Conservation (phyloP, 805 yeast species). For the Myxozyma kluyveri region DNA sequence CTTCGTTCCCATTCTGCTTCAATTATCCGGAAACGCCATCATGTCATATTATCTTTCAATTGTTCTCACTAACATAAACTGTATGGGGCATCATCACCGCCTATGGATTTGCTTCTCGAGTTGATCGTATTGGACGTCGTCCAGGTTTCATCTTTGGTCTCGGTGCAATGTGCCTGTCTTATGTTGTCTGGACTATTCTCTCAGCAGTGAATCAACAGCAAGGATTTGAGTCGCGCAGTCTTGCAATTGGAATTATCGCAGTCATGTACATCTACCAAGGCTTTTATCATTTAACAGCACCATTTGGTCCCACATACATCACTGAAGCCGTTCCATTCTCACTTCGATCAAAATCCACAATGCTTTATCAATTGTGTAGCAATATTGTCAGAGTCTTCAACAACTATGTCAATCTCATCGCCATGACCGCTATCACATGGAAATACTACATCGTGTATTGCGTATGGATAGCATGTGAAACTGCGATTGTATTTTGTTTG, state of each 20-base stretch:
- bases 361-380: constrained; percentile 23
- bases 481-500: constrained; percentile 35
- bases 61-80: constrained; percentile 51
- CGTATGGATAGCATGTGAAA: constrained; percentile 39
- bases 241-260: constrained; percentile 50
- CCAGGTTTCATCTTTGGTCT: constrained; percentile 36
- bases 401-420: constrained; percentile 42
- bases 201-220: constrained; percentile 49
- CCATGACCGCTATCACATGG: constrained; percentile 45
- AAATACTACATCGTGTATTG: constrained; percentile 48
- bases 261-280: constrained; percentile 46
- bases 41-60: constrained; percentile 51
- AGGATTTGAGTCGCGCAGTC: constrained; percentile 43
- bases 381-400: constrained; percentile 33
- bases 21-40: constrained; percentile 52
- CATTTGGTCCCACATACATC: constrained; percentile 47
- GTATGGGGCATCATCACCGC: constrained; percentile 38
- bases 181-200: constrained; percentile 46
- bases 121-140: constrained; percentile 33
- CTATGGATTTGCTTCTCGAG: constrained; percentile 35
- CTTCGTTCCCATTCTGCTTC: constrained; percentile 43
- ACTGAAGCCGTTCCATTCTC: constrained; percentile 35
- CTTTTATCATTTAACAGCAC: constrained; percentile 43
- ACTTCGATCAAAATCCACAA: constrained; percentile 43
- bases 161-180: constrained; percentile 42